phyloP scores from a whole-genome alignment of 163 green algal genomes.

The Scenedesmus sp. region DNA sequence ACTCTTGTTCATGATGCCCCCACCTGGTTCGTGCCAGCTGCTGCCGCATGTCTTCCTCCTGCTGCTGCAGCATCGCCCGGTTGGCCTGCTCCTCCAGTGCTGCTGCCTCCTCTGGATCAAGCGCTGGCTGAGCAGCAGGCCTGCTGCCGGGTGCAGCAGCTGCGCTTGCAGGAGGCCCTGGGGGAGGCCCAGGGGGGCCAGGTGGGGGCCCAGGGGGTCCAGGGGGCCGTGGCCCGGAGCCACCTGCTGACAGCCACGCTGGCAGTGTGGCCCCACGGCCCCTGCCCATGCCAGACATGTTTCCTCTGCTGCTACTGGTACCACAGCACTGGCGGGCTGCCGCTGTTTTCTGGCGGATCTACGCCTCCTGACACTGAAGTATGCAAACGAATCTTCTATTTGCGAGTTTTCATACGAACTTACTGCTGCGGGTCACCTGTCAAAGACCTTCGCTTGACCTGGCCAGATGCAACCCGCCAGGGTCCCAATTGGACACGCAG shows the following conservation, averaged over 20 bases:
- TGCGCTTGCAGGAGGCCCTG: constrained; percentile 27
- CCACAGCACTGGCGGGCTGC: neutral
- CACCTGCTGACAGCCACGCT: constrained; percentile 63
- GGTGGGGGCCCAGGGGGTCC: constrained; percentile 27
- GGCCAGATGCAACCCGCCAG: neutral
- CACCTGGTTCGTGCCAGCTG: constrained; percentile 35
- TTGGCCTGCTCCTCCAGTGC: constrained; percentile 54
- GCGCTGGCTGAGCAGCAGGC: neutral
- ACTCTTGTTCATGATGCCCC: neutral
- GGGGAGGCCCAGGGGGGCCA: neutral
- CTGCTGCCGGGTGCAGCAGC: neutral
- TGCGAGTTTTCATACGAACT: neutral
- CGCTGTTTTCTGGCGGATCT: neutral
- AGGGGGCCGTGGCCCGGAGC: neutral
- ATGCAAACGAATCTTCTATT: neutral
- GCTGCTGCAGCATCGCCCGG: constrained; percentile 59
- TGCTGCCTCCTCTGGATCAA: constrained; percentile 24
- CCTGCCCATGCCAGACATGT: constrained; percentile 52
- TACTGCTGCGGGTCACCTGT: neutral
- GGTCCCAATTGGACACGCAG: neutral
- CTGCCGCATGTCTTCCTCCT: constrained; percentile 61
- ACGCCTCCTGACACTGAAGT: neutral
- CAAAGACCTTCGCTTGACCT: neutral
- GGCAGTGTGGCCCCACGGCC: constrained; percentile 64
- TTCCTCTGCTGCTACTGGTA: neutral